These are phyloP conservation scores for Leccinellum albellum DNA, from an alignment of 768 basidiomycete species.

Conservation along the genomic window DNA sequence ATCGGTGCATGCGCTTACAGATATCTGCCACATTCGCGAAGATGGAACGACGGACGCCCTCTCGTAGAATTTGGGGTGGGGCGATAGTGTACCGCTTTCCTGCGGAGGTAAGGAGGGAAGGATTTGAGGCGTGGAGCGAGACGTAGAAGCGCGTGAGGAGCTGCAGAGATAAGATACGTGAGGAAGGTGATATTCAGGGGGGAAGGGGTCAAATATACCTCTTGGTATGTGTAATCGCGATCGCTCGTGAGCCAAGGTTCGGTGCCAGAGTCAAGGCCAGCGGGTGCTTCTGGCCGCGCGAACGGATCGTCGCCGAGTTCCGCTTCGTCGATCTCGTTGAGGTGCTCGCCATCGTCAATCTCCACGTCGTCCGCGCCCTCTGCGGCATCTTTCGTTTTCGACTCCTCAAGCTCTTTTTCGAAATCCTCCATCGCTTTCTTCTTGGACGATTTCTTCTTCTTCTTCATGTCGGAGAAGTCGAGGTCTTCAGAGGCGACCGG, in stretches of 20 bases:
- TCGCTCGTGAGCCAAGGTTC: slow-evolving; percentile 92
- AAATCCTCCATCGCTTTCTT: slow-evolving; percentile 92
- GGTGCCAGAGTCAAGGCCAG: slow-evolving; percentile 66
- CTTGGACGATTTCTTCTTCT: slow-evolving; percentile 91
- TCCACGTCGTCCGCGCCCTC: slow-evolving; percentile 55
- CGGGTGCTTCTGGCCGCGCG: slow-evolving; percentile 51
- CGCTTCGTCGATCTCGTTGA: slow-evolving; percentile 69
- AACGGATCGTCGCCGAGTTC: slow-evolving; percentile 92
- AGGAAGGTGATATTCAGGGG: not conserved
- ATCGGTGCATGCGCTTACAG: slow-evolving; percentile 96
- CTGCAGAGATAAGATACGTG: slow-evolving; percentile 35
- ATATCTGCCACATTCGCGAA: slow-evolving; percentile 97
- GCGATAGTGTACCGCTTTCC: slow-evolving; percentile 97
- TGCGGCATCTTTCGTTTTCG: slow-evolving; percentile 61
- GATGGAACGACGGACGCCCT: slow-evolving; percentile 96
- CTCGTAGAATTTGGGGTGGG: slow-evolving; percentile 88
- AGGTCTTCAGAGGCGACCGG: slow-evolving; percentile 64
- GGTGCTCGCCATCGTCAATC: slow-evolving; percentile 59
- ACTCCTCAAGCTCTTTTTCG: slow-evolving; percentile 82
- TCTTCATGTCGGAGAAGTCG: slow-evolving; percentile 95
- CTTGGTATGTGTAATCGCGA: slow-evolving; percentile 93
- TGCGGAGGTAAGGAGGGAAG: slow-evolving; percentile 76
- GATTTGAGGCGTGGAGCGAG: slow-evolving; percentile 90
- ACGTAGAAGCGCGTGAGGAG: slow-evolving; percentile 91
- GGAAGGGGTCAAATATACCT: slow-evolving; percentile 47